A percentile compares a stretch with the other conserved stretches of the same genome.
Evolutionary conservation across 768 basidiomycete genomes (phyloP).

Genomic region (Lentinula aciculospora): DNA sequence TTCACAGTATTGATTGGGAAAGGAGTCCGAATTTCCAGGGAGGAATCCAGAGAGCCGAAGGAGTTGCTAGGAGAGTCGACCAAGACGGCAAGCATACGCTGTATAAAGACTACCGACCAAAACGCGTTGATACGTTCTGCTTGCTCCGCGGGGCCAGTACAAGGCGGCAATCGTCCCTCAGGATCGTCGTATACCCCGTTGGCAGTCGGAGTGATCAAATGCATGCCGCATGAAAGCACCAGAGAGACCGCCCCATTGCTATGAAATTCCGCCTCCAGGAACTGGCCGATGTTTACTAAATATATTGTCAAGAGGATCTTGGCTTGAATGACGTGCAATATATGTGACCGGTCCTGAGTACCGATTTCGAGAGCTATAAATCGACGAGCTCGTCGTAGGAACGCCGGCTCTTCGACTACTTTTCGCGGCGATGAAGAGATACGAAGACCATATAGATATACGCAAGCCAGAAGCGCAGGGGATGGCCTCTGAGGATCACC

Average conservation of each 20-base stretch:
- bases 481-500: constrained; percentile 27
- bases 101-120: neutral
- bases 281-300: neutral
- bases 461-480: constrained; percentile 12
- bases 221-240: neutral
- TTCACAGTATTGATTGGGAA: neutral
- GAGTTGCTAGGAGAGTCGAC: neutral
- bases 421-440: neutral
- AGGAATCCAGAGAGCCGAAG: neutral
- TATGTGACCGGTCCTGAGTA: neutral
- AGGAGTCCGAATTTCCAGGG: neutral
- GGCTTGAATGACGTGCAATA: neutral
- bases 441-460: neutral
- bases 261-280: neutral
- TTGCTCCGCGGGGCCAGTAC: neutral
- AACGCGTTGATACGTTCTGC: neutral
- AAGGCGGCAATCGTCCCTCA: neutral
- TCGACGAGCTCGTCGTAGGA: neutral
- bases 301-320: neutral
- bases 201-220: neutral
- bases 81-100: neutral
- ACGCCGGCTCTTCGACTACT: neutral
- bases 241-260: neutral
- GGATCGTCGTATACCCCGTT: neutral
- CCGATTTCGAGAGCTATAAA: neutral